Base-by-base conservation (phyloP, 257 asterid genomes). In the Nyctanthes arbortristis region DNA sequence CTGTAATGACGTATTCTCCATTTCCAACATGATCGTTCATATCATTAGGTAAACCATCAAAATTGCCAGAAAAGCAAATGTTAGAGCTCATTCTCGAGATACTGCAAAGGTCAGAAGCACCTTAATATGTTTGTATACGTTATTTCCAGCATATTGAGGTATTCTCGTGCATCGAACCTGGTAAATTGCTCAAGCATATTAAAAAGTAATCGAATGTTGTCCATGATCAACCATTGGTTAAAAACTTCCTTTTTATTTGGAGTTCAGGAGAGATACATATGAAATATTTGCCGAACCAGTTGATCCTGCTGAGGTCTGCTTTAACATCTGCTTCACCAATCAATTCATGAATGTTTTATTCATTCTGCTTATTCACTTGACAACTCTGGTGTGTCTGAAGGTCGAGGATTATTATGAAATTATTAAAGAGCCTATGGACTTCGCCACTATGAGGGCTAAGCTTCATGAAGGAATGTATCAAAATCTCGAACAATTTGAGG, bases 371-470 rank as follows among this genome's bases (percentile, higher is more conserved):
- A 27, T 47, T 47, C 57, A 49, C 2, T 63, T 39, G 47, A 64
- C 16, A 35, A 40, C 16, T 68, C 28, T 22, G 0, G 0, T 52
- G 59, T 52, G 22, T 52, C 31, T 52, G 7, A 72, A 93, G 97
- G 97, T 87, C 54, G 93, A 83, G 85, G 88, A 87, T 62, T 93
- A 93, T 82, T 81, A 83, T 67, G 87, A 88, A 36, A 83, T 90
- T 73, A 85, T 93, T 32, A 81, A 86, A 75, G 88, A 88, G 73
- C 96, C 97, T 5, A 93, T 93, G 97, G 97, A 93, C 79, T 93
- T 93, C 9, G 97, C 88, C 39, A 93, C 97, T n/a, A 90, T 91
- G 92, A 84, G 97, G 79, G 97, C 96, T 61, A 93, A 93, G 72
- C 90, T 93, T 77, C 96, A 93, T 30, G 96, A 93, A 76, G 97